Base-by-base conservation (phyloP, 495 filamentous ascomycete genomes). In the Pyrenula aspistea region DNA sequence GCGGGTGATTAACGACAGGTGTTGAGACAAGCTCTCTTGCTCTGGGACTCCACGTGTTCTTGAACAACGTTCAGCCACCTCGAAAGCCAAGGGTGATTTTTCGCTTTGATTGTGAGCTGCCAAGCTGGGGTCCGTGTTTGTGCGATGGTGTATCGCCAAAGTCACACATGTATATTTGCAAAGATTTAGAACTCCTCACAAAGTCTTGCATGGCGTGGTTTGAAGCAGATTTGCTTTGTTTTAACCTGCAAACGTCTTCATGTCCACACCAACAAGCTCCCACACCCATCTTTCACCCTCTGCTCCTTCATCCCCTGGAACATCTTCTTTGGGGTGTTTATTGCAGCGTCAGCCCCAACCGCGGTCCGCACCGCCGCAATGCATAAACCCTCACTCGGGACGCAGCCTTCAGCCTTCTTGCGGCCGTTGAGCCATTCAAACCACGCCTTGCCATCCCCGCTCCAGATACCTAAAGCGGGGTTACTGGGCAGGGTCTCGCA, bases 1-100 rank as follows among this genome's bases (percentile, higher is more conserved):
- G 20, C 22, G 50, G 50, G 50, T 19, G 50, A 52, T 52, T 52
- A 52, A 52, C 50, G 50, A 52, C 50, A 24, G 50, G 50, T 52
- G 50, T 42, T 42, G 31, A 42, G 31, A 42, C 31, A 15, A 8
- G 31, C 31, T 42, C 31, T 52, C 50, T 52, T 52, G 19, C 8
- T 52, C 50, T 52, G n/a, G 50, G 50, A 52, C 19, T 24, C 50
- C 50, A 52, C 10, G 20, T 20, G 10, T 4, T 21, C 19, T 4
- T 10, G 8, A 19, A 52, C 50, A 52, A 11, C 42, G n/a, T 8
- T 20, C 20, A 52, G 22, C 50, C 50, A 52, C 50, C 19, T 21
- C 50, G n/a, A 19, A 20, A 52, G 50, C 50, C 8, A 52, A 8
- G 22, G 10, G 8, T 20, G n/a, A 48, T 11, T 48, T 21, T 24